phyloP scores from a whole-genome alignment of 371 early-diverging fungal genomes.

The Syncephalis plumigaleata region DNA sequence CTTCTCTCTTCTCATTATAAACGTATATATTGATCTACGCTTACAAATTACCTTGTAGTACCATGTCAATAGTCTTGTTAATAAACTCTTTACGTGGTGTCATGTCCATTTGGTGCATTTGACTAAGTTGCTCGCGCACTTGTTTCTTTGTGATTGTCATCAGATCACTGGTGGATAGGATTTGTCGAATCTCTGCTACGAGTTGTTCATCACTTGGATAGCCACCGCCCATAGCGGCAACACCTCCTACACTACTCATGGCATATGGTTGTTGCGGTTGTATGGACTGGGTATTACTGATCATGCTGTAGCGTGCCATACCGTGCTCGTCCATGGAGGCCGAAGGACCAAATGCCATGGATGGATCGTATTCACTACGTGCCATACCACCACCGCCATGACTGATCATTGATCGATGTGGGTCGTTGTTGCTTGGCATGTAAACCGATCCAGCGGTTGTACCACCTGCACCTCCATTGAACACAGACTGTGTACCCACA shows the following conservation, averaged over 20 bases:
- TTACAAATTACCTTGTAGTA: constrained; percentile 1
- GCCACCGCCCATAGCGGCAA: constrained; percentile 1
- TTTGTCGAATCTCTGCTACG: constrained; percentile 53
- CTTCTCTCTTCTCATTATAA: too few relatives aligned
- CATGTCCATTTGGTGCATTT: constrained; percentile 61
- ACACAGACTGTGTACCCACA: neutral
- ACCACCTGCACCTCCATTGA: neutral
- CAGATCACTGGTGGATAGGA: constrained; percentile 59
- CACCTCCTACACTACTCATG: neutral
- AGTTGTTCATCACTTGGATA: constrained; percentile 68
- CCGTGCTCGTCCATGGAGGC: neutral
- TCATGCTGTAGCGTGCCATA: too few relatives aligned
- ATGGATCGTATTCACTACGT: neutral
- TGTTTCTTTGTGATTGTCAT: constrained; percentile 72
- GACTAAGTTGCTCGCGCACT: constrained; percentile 64
- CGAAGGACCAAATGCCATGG: neutral
- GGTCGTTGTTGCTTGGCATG: neutral
- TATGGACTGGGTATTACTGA: too few relatives aligned
- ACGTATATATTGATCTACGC: too few relatives aligned
- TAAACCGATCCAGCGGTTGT: neutral
- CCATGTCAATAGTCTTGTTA: constrained; percentile 56
- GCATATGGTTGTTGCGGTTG: neutral
- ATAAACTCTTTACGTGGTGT: constrained; percentile 63
- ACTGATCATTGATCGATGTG: too few relatives aligned
- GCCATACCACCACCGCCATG: too few relatives aligned